phyloP scores from a whole-genome alignment of 495 filamentous ascomycete genomes.

The Aspergillus coremiiformis region DNA sequence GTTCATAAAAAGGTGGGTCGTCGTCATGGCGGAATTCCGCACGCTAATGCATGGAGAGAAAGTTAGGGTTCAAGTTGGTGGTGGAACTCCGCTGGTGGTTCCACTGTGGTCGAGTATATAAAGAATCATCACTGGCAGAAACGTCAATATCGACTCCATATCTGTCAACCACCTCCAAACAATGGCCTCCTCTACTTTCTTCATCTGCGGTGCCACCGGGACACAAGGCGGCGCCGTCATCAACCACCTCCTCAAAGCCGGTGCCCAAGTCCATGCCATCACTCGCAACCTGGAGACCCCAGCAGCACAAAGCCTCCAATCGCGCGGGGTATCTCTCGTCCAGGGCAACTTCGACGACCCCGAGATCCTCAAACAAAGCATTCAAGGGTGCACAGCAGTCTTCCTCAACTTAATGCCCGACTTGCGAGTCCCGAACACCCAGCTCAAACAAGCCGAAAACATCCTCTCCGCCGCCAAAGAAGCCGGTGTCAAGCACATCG shows the following conservation, averaged over 20 bases:
- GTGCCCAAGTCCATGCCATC: conserved; percentile 33
- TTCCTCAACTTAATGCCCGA: conserved; percentile 43
- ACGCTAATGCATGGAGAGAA: conserved; percentile 8
- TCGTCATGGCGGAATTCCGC: conserved; percentile 34
- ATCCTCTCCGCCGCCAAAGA: conserved; percentile 37
- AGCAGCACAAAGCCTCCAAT: conserved; percentile 26
- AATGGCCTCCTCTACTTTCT: conserved; percentile 27
- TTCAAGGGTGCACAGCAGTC: conserved; percentile 35
- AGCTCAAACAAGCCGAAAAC: conserved; percentile 30
- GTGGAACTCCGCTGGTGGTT: conserved; percentile 14
- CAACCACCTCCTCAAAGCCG: conserved; percentile 29
- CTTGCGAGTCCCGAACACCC: conserved; percentile 13
- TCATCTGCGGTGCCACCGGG: conserved; percentile 45
- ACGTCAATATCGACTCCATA: neutral
- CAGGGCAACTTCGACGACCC: conserved; percentile 37
- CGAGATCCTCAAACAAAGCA: conserved; percentile 24
- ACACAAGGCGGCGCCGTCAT: conserved; percentile 40
- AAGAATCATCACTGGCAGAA: too few relatives aligned
- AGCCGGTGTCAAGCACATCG: conserved; percentile 30
- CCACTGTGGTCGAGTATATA: neutral
- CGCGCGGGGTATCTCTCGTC: conserved; percentile 32
- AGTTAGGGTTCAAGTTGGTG: neutral
- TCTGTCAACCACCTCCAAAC: neutral
- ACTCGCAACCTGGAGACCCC: conserved; percentile 30
- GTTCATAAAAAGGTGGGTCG: too few relatives aligned